Base-by-base conservation (phyloP, 225 moss, liverwort and hornwort genomes). In the Pseudoscleropodium purum region DNA sequence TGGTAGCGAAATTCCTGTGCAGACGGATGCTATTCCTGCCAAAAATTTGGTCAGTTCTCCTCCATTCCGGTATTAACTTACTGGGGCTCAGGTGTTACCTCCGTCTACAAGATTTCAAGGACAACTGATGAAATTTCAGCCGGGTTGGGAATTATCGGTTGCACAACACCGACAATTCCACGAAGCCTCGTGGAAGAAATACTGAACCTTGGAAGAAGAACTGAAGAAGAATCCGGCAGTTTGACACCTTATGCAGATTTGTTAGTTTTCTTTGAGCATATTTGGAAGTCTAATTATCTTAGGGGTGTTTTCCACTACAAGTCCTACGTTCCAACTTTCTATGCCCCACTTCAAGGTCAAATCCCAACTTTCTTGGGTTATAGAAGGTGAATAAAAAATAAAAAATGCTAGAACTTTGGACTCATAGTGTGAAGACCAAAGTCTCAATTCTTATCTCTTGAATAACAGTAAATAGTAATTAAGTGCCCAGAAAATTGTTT, bases 401-500 rank as follows among this genome's bases (percentile, higher is more conserved):
- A 41, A 0, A 43, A 43, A 43, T 29, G 6, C 8, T 73, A 2
- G 16, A 43, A 73, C 1, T 43, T 73, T 3, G 16, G 3, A 73
- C 0, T 43, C 3, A 73, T 43, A 43, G 43, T 16, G 6, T 43
- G 29, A 74, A 45, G 45, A 3, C 0, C 2, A 6, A 15, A 72
- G 26, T 41, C 4, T 3, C 9, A 41, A 25, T 7, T 66, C 5
- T 25, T 41, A 3, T 29, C 27, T 29, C 27, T 27, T 27, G 9
- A 15, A 27, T 2, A 5, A 27, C 15, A 15, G 4, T 9, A 27
- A 43, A 3, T 15, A 25, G 27, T 27, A 41, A 15, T 41, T 15
- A 13, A 9, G 26, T 26, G 26, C 26, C 15, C 1, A 2, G 1
- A 2, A 39, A 43, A 25, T 5, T 15, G 13, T 43, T 3, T 0